Conservation (phyloP, 176 grass and related monocot genomes). For the Hordeum marinum region DNA sequence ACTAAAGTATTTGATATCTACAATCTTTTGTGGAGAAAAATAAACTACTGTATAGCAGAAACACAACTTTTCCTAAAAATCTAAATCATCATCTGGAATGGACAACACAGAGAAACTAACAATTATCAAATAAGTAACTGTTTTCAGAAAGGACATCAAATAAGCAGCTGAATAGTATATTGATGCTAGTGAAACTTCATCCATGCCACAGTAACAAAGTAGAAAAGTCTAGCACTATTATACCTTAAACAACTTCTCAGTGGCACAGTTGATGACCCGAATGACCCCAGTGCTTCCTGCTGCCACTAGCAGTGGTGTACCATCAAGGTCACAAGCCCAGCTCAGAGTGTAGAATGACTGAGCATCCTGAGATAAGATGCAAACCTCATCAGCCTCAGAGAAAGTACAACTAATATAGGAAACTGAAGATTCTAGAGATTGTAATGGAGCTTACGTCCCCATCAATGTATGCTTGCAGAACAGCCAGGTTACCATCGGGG, state of each 20-base stretch:
- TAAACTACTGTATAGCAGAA: conserved; percentile 3
- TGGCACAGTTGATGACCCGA: conserved; percentile 73
- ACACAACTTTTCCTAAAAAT: background rate
- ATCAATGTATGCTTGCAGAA: conserved; percentile 76
- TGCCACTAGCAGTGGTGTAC: conserved; percentile 70
- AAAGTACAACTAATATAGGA: conserved; percentile 7
- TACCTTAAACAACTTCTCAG: conserved; percentile 80
- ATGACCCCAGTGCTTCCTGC: conserved; percentile 70
- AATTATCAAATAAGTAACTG: conserved; percentile 7
- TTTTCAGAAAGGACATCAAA: background rate
- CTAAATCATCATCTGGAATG: background rate
- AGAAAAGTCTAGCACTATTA: background rate
- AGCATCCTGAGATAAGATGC: conserved; percentile 50
- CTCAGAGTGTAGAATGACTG: conserved; percentile 91
- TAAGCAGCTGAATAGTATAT: background rate
- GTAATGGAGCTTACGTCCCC: conserved; percentile 56
- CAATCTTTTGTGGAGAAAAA: background rate
- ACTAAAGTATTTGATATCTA: conserved; percentile 1
- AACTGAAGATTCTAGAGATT: background rate
- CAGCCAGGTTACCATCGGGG: conserved; percentile 60
- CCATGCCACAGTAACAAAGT: background rate
- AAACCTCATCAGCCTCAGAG: conserved; percentile 7
- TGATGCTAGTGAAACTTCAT: background rate
- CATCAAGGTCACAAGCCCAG: conserved; percentile 73
- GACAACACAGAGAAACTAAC: background rate